These are phyloP conservation scores for Metschnikowia bowlesiae DNA, from an alignment of 805 yeast species.

Conservation along the genomic window DNA sequence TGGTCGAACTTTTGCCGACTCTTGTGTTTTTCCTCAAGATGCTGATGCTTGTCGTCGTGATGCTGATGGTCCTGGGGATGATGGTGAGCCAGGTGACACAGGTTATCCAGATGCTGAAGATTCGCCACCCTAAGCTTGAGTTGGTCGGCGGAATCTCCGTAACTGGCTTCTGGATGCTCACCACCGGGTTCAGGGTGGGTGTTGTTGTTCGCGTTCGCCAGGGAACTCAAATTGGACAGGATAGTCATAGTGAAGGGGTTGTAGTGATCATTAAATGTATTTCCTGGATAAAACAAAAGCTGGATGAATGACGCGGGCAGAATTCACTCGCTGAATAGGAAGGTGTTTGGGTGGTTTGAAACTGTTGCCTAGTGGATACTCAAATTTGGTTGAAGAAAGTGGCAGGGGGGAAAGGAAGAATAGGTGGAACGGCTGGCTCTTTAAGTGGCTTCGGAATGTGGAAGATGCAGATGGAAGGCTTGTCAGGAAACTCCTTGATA, in stretches of 20 bases:
- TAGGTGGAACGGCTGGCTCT: background rate
- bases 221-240: background rate
- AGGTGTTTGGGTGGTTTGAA: no score
- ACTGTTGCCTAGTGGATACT: background rate
- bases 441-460: background rate
- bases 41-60: background rate
- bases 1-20: slow-evolving; percentile 10
- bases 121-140: slow-evolving; percentile 1
- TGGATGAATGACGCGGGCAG: background rate
- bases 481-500: no score
- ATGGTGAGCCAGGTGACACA: no score
- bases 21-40: slow-evolving; percentile 1
- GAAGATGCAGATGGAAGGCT: background rate
- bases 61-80: background rate
- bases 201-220: background rate
- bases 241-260: background rate
- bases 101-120: no score
- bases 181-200: background rate
- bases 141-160: background rate
- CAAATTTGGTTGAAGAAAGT: background rate
- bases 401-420: background rate
- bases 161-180: background rate
- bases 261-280: background rate
- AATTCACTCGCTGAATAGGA: background rate
- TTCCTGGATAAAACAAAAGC: slow-evolving; percentile 2